Evolutionary conservation across 108 stramenopile species (phyloP), one percentile per base, ranked within the genome.

Genomic region (Cyclotella atomus): DNA sequence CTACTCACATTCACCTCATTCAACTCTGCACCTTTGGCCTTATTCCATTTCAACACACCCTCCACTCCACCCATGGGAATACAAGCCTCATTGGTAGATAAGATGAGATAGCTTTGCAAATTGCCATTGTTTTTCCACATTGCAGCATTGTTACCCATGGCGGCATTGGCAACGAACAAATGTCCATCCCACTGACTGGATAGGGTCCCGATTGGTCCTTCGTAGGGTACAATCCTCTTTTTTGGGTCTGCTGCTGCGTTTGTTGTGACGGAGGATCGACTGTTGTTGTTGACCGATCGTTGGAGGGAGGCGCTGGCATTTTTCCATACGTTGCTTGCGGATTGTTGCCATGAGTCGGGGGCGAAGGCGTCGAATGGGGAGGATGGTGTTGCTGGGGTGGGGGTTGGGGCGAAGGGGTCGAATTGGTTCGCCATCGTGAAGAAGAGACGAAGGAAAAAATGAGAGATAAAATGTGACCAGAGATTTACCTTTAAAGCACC

Each of bases 41-140:
- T 69, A 16, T 16, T 65, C 49, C 73, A 77, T 29, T 87, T 88
- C 7, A 89, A 59, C 25, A 92, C 80, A 23, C 77, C 53, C 56
- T 92, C 91, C 17, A 92, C 87, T 21, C 89, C 91, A 44, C 87
- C 87, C 14, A 72, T 50, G 23, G 89, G 29, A 19, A 79, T 70
- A 46, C 87, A 88, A 28, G 65, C 59, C 17, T 79, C 46, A 62
- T 87, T 84, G 49, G 71, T 69, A 29, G 64, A 59, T 23, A 92
- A 77, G 24, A 88, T 79, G 44, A 92, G 30, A 38, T 87, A 67
- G n/a, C 83, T 41, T 23, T 28, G 45, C 3, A 54, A 36, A 38
- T 61, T 76, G 25, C 59, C 59, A 20, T 12, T 81, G 70, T 65
- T 83, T 69, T 44, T 84, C 84, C 50, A 86, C 38, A 41, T 41